Percentiles rank a stretch among this genome's conserved stretches.
phyloP scores from a whole-genome alignment of 805 yeast genomes.

The Alloascoidea hylecoeti region DNA sequence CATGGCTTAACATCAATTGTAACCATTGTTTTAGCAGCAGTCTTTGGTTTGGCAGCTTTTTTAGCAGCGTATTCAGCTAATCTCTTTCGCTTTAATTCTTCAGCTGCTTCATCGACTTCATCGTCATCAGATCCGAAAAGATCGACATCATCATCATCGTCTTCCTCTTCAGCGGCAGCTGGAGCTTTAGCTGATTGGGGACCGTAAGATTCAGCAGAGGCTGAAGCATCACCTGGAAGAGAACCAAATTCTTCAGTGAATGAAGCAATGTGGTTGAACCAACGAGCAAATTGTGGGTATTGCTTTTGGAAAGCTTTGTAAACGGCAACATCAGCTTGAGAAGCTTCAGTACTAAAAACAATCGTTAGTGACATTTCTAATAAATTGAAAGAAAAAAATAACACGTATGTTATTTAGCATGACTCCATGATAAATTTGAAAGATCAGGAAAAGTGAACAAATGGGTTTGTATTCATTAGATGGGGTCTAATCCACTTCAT shows the following conservation, averaged over 20 bases:
- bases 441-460: constrained; percentile 26
- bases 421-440: constrained; percentile 3
- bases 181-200: constrained; percentile 36
- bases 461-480: constrained; percentile 72
- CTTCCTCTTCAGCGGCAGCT: constrained; percentile 53
- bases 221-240: constrained; percentile 45
- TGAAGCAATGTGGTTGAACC: constrained; percentile 97
- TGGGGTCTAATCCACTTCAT: constrained; percentile 95
- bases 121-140: constrained; percentile 92
- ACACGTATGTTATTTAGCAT: constrained; percentile 1
- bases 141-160: constrained; percentile 85
- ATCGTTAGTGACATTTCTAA: constrained; percentile 5
- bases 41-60: constrained; percentile 95
- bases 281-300: constrained; percentile 93
- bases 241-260: constrained; percentile 80
- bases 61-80: constrained; percentile 94
- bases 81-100: constrained; percentile 94
- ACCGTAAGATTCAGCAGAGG: constrained; percentile 16
- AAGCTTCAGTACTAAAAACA: constrained; percentile 54
- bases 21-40: constrained; percentile 96
- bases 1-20: constrained; percentile 98
- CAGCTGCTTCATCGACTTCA: constrained; percentile 94
- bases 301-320: constrained; percentile 86
- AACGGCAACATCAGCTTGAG: constrained; percentile 91
- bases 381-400: neutral